These are phyloP conservation scores for Saxispiralis lemnorum DNA, from an alignment of 495 filamentous ascomycete genomes.

Conservation along the genomic window DNA sequence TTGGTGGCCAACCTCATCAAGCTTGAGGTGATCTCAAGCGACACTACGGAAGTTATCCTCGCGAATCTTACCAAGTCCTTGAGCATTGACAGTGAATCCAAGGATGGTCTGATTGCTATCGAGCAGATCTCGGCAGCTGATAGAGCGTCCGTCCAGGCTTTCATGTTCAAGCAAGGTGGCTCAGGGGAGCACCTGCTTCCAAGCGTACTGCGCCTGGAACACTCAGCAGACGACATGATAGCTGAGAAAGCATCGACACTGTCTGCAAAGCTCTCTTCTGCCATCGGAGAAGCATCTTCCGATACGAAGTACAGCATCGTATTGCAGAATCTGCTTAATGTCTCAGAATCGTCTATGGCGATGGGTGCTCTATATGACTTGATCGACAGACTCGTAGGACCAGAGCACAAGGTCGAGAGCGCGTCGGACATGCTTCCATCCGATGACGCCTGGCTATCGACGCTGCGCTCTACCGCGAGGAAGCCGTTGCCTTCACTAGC, in stretches of 20 bases:
- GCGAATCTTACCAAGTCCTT: conserved; percentile 23
- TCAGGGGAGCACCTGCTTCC: conserved; percentile 33
- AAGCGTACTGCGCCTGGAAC: conserved; percentile 38
- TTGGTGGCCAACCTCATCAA: conserved; percentile 3
- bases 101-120: conserved; percentile 21
- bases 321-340: conserved; percentile 26
- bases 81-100: conserved; percentile 16
- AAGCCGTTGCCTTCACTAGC: conserved; percentile 21
- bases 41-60: conserved; percentile 17
- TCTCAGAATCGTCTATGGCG: conserved; percentile 34
- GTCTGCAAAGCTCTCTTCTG: conserved; percentile 12
- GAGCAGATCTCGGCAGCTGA: conserved; percentile 19
- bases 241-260: conserved; percentile 33
- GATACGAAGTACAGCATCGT: conserved; percentile 21
- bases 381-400: conserved; percentile 33
- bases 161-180: conserved; percentile 22
- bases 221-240: conserved; percentile 38
- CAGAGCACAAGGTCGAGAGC: not conserved
- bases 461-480: not conserved
- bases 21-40: conserved; percentile 8
- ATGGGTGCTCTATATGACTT: conserved; percentile 35
- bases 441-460: conserved; percentile 1
- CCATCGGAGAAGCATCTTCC: conserved; percentile 26
- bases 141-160: conserved; percentile 17
- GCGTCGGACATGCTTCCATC: conserved; percentile 2